These are phyloP conservation scores for Leccinum subgranulosum DNA, from an alignment of 768 basidiomycete species.

Conservation along the genomic window DNA sequence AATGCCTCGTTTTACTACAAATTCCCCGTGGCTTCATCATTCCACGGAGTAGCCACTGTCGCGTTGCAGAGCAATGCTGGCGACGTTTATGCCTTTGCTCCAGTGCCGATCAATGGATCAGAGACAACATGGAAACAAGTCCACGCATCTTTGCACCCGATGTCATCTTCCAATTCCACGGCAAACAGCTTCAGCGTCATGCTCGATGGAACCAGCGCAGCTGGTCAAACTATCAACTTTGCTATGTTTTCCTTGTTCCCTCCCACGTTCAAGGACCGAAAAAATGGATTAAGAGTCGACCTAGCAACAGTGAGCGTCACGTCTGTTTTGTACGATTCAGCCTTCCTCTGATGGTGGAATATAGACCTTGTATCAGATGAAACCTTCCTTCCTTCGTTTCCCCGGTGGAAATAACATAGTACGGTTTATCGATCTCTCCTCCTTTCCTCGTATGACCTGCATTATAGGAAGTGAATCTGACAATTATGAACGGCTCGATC, in stretches of 20 bases:
- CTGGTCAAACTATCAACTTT: constrained; percentile 49
- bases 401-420: constrained; percentile 70
- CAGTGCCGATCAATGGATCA: constrained; percentile 37
- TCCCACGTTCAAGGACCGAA: constrained; percentile 58
- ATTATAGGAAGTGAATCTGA: constrained; percentile 38
- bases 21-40: constrained; percentile 43
- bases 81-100: constrained; percentile 39
- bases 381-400: constrained; percentile 61
- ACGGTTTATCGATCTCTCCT: constrained; percentile 8
- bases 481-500: background rate
- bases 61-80: constrained; percentile 47
- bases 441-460: constrained; percentile 18
- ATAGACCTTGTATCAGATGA: constrained; percentile 52
- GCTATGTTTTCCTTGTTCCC: constrained; percentile 65
- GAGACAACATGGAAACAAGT: constrained; percentile 52
- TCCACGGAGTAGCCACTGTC: constrained; percentile 40
- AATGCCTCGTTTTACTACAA: constrained; percentile 59
- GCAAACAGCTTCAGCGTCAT: constrained; percentile 54
- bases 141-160: constrained; percentile 40
- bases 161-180: constrained; percentile 36
- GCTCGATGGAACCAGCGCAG: constrained; percentile 39
- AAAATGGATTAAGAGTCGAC: constrained; percentile 61
- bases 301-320: constrained; percentile 45
- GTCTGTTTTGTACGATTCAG: background rate
- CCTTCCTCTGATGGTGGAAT: background rate